Evolutionary conservation across 2,329 filamentous ascomycete species (phyloP), one percentile per base, ranked within the genome.

Genomic region (Gnomoniopsis sp.): DNA sequence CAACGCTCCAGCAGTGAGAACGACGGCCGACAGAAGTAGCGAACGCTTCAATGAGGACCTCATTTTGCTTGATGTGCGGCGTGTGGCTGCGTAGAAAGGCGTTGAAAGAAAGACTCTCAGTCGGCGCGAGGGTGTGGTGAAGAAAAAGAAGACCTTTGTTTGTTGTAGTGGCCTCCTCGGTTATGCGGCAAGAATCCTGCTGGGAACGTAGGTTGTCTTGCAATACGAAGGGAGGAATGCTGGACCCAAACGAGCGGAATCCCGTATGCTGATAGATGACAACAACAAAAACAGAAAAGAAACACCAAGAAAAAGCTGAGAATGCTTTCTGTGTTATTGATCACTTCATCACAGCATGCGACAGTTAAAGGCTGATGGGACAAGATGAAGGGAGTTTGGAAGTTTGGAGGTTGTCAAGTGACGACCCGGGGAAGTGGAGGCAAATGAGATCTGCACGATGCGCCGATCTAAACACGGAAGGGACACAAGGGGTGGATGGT

Each of bases 21-120:
- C 55, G 43, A 72, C 58, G 26, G 66, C 56, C 2, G 69, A 65
- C 19, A 70, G 61, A 56, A 73, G 66, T 61, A 74, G 66, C 63
- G 66, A 66, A 44, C 70, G 71, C 70, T 66, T 70, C 66, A 70
- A 66, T 63, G 70, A 62, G 43, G 64, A 61, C 38, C 57, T 60
- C 71, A 72, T 73, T 36, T 61, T 63, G 64, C 26, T 48, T 36
- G 22, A n/a, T 38, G 33, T 41, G 3, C 21, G 23, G 8, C 43
- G 38, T n/a, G n/a, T n/a, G n/a, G n/a, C n/a, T n/a, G n/a, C n/a
- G n/a, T n/a, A n/a, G n/a, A n/a, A n/a, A n/a, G n/a, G n/a, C n/a
- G n/a, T n/a, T n/a, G n/a, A n/a, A n/a, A n/a, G n/a, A n/a, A n/a
- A n/a, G n/a, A n/a, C n/a, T n/a, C n/a, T n/a, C n/a, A n/a, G n/a